A percentile compares a stretch with the other conserved stretches of the same genome.
Evolutionary conservation across 768 basidiomycete genomes (phyloP).

Genomic region (Rhizopogon salebrosus): DNA sequence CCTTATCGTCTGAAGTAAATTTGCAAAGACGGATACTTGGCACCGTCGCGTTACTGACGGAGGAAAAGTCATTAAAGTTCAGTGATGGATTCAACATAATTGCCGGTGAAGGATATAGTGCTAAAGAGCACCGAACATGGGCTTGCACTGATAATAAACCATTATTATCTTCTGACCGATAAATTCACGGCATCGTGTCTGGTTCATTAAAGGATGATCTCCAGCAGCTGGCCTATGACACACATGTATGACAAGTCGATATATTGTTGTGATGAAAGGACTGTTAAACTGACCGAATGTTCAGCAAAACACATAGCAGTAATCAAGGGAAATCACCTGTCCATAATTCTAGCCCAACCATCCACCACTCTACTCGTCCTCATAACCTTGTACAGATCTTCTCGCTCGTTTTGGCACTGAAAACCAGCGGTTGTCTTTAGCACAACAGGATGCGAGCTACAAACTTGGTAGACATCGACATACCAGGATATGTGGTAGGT

Average conservation of each 20-base stretch:
- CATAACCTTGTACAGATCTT: conserved; percentile 67
- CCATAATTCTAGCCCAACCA: neutral
- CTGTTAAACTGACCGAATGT: neutral
- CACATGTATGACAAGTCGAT: neutral
- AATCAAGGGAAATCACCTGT: conserved; percentile 2
- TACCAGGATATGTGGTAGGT: conserved; percentile 78
- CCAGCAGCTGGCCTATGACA: neutral
- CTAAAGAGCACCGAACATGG: neutral
- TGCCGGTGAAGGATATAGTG: too few relatives aligned
- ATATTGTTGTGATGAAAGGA: neutral
- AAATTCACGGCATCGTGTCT: neutral
- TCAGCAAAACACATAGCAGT: neutral
- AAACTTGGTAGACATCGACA: conserved; percentile 23
- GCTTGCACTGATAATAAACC: neutral
- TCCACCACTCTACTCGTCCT: conserved; percentile 42
- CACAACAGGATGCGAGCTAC: neutral
- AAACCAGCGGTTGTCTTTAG: conserved; percentile 2
- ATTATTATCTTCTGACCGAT: neutral
- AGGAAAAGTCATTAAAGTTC: too few relatives aligned
- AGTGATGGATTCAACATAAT: neutral
- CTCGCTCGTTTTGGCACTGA: conserved; percentile 71
- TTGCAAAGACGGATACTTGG: neutral
- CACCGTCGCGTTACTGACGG: neutral
- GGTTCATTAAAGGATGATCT: neutral
- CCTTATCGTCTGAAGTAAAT: neutral